Base-by-base conservation (phyloP, 495 filamentous ascomycete genomes). In the Trichocladium antarcticum region DNA sequence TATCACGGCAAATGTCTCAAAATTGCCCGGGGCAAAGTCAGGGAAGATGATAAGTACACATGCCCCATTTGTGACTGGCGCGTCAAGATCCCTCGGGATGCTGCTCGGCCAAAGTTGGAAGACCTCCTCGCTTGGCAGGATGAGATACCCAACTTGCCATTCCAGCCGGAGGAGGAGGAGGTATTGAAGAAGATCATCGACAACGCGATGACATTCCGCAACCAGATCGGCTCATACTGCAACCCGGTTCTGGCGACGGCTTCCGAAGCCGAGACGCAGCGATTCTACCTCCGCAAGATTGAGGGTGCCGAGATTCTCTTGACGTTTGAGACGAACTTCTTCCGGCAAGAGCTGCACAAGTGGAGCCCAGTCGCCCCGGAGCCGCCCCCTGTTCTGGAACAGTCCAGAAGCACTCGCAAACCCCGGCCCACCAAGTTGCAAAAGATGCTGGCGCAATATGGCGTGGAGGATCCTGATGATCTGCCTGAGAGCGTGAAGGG, bases 1-100 rank as follows among this genome's bases (percentile, higher is more conserved):
- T 99, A 99, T 58, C 92, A 99, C 57, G 88, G 90, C 34, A 97
- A 96, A 66, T 99, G 92, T 61, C 74, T 99, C 31, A 99, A 99
- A 72, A 96, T 99, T 50, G 93, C 93, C 14, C 78, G 92, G 37
- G 92, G 92, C 12, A 97, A 96, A 58, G 85, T 97, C 50, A 97
- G 95, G 69, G 92, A 97, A 57, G 89, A 94, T 49, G 93, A 97
- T 57, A 93, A 94, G 61, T 99, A 95, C 68, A 97, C 90, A 15
- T 99, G 92, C 57, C 92, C 92, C 0, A 94, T 99, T 54, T 99
- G 92, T 63, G 92, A 99, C 58, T 96, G 88, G 79, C 81, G 92
- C 22, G 84, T 95, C 56, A 94, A 94, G 71, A 99, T 99, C 42
- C 92, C 92, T 34, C 88, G 92, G n/a, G 92, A 99, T 72, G 92